These are phyloP conservation scores for Arthroderma sp. DNA, from an alignment of 2,329 filamentous ascomycete species.

Conservation along the genomic window DNA sequence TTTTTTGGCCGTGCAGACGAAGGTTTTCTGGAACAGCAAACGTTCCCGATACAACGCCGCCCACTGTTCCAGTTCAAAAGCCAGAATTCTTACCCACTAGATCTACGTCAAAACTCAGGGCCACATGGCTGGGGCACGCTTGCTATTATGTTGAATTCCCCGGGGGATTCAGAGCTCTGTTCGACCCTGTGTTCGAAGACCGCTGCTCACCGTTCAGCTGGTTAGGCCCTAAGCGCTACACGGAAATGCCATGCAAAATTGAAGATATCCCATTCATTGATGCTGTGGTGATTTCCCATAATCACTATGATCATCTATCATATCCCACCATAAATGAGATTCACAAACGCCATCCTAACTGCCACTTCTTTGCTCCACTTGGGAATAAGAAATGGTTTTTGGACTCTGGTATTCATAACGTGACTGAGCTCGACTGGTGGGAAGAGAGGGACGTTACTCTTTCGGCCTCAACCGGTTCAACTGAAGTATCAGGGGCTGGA, in stretches of 20 bases:
- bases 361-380: slow-evolving; percentile 77
- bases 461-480: slow-evolving; percentile 22
- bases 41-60: slow-evolving; percentile 48
- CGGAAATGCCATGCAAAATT: slow-evolving; percentile 60
- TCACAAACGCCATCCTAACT: slow-evolving; percentile 56
- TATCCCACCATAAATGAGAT: slow-evolving; percentile 61
- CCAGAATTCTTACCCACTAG: slow-evolving; percentile 55
- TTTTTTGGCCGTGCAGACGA: slow-evolving; percentile 19
- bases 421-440: slow-evolving; percentile 95
- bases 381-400: slow-evolving; percentile 76
- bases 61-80: slow-evolving; percentile 52
- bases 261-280: slow-evolving; percentile 54
- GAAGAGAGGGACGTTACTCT: slow-evolving; percentile 64
- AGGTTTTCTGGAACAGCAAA: slow-evolving; percentile 38
- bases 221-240: slow-evolving; percentile 64
- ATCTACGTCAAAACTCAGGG: slow-evolving; percentile 50
- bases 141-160: slow-evolving; percentile 91
- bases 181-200: slow-evolving; percentile 85
- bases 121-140: slow-evolving; percentile 91
- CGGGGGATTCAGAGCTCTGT: slow-evolving; percentile 70
- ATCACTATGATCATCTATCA: slow-evolving; percentile 86
- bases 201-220: slow-evolving; percentile 66
- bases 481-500: slow-evolving; percentile 15
- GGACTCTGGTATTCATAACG: slow-evolving; percentile 53
- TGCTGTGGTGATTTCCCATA: slow-evolving; percentile 64